phyloP scores from a whole-genome alignment of 2,329 filamentous ascomycete species.

The Bipolaris gigantea region DNA sequence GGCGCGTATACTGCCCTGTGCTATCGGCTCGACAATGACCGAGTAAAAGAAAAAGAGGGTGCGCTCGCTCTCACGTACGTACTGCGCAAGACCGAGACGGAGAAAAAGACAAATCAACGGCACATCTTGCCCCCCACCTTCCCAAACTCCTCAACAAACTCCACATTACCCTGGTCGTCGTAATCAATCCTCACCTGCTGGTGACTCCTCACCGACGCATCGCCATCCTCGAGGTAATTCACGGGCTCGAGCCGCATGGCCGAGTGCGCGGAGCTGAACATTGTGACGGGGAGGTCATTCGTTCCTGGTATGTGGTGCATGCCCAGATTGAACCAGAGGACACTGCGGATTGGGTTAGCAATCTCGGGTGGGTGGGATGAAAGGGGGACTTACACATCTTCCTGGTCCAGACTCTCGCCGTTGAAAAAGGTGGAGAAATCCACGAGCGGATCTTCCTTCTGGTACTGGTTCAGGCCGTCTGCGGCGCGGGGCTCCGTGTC shows the following conservation, averaged over 20 bases:
- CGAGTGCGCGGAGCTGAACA: slow-evolving; percentile 53
- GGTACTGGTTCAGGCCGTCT: slow-evolving; percentile 52
- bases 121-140: slow-evolving; percentile 4
- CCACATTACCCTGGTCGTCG: slow-evolving; percentile 10
- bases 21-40: background rate
- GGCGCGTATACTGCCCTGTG: too few relatives aligned
- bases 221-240: slow-evolving; percentile 49
- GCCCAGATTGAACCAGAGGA: slow-evolving; percentile 57
- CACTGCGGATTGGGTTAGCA: slow-evolving; percentile 29
- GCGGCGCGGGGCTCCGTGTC: slow-evolving; percentile 54
- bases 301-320: slow-evolving; percentile 55
- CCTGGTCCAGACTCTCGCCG: slow-evolving; percentile 48
- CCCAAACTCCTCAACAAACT: slow-evolving; percentile 16
- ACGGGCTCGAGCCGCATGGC: slow-evolving; percentile 50
- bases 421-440: slow-evolving; percentile 57
- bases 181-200: slow-evolving; percentile 49
- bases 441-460: slow-evolving; percentile 52
- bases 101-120: too few relatives aligned
- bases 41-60: background rate
- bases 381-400: slow-evolving; percentile 37
- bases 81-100: too few relatives aligned
- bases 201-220: slow-evolving; percentile 47
- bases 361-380: too few relatives aligned
- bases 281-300: slow-evolving; percentile 54
- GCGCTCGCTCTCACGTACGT: too few relatives aligned